A percentile compares a stretch with the other conserved stretches of the same genome.
phyloP scores from a whole-genome alignment of 78 protist genomes.

The Chrysochromulina tobinii region DNA sequence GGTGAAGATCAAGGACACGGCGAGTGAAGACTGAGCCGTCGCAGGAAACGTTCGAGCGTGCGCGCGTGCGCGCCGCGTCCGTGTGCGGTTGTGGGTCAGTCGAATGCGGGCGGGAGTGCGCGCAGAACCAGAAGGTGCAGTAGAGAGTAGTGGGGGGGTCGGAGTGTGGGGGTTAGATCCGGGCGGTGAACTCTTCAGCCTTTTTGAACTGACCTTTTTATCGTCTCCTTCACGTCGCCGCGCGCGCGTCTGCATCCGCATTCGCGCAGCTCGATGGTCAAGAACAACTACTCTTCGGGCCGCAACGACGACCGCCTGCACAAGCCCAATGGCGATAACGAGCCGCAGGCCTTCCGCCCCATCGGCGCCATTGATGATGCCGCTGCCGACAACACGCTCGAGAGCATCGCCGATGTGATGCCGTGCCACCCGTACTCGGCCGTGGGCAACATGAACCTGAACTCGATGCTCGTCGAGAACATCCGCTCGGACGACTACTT shows the following conservation, averaged over 20 bases:
- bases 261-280: background rate
- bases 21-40: too few relatives aligned
- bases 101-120: too few relatives aligned
- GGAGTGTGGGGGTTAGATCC: too few relatives aligned
- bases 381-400: background rate
- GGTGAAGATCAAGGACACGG: too few relatives aligned
- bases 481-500: conserved; percentile 70
- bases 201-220: too few relatives aligned
- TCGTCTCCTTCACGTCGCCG: too few relatives aligned
- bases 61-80: too few relatives aligned
- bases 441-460: conserved; percentile 80
- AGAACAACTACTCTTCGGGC: background rate
- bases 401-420: background rate
- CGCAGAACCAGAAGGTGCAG: too few relatives aligned
- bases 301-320: conserved; percentile 30
- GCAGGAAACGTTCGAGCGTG: too few relatives aligned
- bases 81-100: too few relatives aligned
- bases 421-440: conserved; percentile 19
- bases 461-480: conserved; percentile 57
- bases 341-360: background rate
- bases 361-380: background rate
- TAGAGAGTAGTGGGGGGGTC: too few relatives aligned
- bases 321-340: background rate
- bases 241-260: background rate
- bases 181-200: too few relatives aligned